A percentile compares a stretch with the other conserved stretches of the same genome.
Conservation (phyloP, 306 rosid species). For the Trifolium fragiferum region DNA sequence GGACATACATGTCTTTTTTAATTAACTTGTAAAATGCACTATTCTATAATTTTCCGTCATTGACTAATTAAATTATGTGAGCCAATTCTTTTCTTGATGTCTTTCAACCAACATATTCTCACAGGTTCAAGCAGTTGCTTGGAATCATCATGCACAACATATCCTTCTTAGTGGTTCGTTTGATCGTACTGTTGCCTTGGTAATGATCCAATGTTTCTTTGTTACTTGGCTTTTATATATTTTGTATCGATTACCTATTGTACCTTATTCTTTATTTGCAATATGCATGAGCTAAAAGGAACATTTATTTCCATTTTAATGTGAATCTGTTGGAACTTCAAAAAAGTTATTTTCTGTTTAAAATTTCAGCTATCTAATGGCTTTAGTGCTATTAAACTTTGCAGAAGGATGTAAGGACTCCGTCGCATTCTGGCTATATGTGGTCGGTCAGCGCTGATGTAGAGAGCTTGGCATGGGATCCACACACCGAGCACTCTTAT, state of each 20-base stretch:
- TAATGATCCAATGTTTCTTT: constrained; percentile 49
- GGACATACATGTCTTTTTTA: neutral
- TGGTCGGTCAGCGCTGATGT: constrained; percentile 85
- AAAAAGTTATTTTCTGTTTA: neutral
- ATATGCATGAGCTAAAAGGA: constrained; percentile 18
- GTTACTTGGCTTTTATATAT: constrained; percentile 7
- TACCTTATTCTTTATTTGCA: constrained; percentile 8
- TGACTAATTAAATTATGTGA: neutral
- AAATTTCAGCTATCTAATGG: constrained; percentile 19
- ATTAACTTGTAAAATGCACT: neutral
- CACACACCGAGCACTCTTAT: constrained; percentile 77
- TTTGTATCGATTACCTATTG: constrained; percentile 21
- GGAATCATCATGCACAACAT: constrained; percentile 77
- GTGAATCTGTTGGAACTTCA: constrained; percentile 19
- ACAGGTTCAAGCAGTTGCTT: constrained; percentile 96
- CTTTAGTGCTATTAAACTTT: constrained; percentile 41
- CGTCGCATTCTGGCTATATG: constrained; percentile 82
- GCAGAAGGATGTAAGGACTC: constrained; percentile 89
- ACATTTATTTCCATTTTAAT: constrained; percentile 31
- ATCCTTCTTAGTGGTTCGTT: constrained; percentile 94
- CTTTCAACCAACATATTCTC: constrained; percentile 43
- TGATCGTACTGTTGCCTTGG: constrained; percentile 84
- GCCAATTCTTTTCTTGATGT: constrained; percentile 24
- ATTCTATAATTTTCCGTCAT: neutral
- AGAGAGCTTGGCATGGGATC: constrained; percentile 97